Evolutionary conservation across 805 yeast species (phyloP), one percentile per base, ranked within the genome.

Genomic region (Schwanniomyces pseudopolymorphus): DNA sequence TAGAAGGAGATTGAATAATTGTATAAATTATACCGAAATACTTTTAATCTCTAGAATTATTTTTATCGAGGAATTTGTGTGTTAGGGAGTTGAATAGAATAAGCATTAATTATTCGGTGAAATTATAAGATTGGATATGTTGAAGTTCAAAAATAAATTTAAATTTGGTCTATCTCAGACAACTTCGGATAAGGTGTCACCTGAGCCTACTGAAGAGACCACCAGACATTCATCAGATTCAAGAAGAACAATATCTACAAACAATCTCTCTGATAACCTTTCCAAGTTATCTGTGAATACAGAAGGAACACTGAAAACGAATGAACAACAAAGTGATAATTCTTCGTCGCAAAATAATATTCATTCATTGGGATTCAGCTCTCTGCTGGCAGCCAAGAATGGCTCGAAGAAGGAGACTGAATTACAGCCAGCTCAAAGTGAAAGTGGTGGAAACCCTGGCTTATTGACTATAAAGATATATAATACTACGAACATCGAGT

Each of bases 381-480:
- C 39, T 20, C 28, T 16, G 28, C 14, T 21, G 20, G n/a, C 40
- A n/a, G 27, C 40, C 22, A 24, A 13, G 10, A 19, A 13, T 8
- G 25, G 25, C 5, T 19, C 39, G 4, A 36, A 17, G 25, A 36
- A 36, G 9, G 26, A 36, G 13, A n/a, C 9, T 9, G 35, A 31
- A 16, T 16, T n/a, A 7, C 35, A 31, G 16, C 10, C 20, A 6
- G 8, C 35, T 38, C 5, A n/a, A 26, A 16, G 37, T 17, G 40
- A 33, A 31, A 33, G 24, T 25, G 25, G 7, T n/a, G 49, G 58
- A 3, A 54, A 50, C 26, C 90, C 92, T 0, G 96, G 96, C 2
- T 71, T 87, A 24, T 74, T 89, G 54, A 86, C 91, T 0, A 84
- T 89, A 22, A 87, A 87, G 59, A 78, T 89, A 9, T 87, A 87